A percentile compares a stretch with the other conserved stretches of the same genome.
Conservation (phyloP, 2,329 filamentous ascomycete genomes). For the Phialemoniopsis sp. region DNA sequence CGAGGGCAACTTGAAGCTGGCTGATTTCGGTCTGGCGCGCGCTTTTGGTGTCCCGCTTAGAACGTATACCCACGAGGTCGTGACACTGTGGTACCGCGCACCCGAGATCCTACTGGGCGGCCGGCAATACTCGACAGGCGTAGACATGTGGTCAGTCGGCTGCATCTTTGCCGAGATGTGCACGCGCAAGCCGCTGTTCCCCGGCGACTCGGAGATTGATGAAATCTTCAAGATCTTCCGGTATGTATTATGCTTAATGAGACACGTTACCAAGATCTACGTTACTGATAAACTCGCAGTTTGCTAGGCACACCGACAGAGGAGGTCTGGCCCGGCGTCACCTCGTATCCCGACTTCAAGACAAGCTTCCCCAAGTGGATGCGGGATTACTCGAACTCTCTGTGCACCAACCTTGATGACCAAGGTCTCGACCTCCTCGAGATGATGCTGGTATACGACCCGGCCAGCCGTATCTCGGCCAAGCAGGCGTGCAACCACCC, state of each 20-base stretch:
- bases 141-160: constrained; percentile 89
- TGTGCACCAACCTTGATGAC: constrained; percentile 70
- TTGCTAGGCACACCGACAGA: constrained; percentile 79
- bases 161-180: constrained; percentile 94
- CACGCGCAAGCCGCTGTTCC: constrained; percentile 83
- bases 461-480: constrained; percentile 76
- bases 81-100: constrained; percentile 84
- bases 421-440: constrained; percentile 62
- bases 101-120: constrained; percentile 84
- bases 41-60: constrained; percentile 84
- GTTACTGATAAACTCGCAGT: too few species aligned
- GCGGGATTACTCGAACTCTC: constrained; percentile 57
- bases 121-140: constrained; percentile 86
- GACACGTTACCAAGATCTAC: constrained; percentile 14
- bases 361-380: constrained; percentile 83
- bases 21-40: constrained; percentile 81
- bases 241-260: too few species aligned
- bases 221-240: constrained; percentile 95
- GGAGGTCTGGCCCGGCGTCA: constrained; percentile 78
- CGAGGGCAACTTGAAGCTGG: constrained; percentile 83
- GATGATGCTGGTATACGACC: constrained; percentile 75
- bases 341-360: constrained; percentile 87
- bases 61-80: constrained; percentile 89
- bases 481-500: constrained; percentile 83
- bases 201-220: constrained; percentile 86